Percentiles rank a stretch among this genome's conserved stretches.
Evolutionary conservation across 2,329 filamentous ascomycete species (phyloP).

Genomic region (Botrytis porri): DNA sequence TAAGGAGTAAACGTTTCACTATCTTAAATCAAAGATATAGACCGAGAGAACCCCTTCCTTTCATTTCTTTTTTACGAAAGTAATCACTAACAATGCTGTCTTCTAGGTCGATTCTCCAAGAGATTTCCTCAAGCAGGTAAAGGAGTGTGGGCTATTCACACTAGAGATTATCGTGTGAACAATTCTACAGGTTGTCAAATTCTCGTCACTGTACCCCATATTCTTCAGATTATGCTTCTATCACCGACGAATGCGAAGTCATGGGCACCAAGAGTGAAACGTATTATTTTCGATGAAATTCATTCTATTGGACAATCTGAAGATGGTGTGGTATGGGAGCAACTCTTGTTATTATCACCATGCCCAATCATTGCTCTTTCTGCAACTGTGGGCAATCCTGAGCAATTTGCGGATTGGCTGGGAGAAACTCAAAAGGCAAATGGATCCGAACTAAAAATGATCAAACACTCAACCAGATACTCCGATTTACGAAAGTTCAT

Average conservation of each 20-base stretch:
- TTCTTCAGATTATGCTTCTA: conserved; percentile 75
- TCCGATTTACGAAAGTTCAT: conserved; percentile 76
- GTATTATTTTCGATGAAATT: conserved; percentile 81
- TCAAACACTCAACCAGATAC: conserved; percentile 67
- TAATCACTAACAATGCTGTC: conserved; percentile 19
- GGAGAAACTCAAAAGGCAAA: conserved; percentile 59
- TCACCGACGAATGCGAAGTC: conserved; percentile 60
- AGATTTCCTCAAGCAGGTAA: conserved; percentile 53
- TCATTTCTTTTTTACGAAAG: background rate
- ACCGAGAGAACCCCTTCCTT: background rate
- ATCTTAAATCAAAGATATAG: background rate
- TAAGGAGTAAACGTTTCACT: background rate
- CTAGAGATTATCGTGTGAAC: conserved; percentile 72
- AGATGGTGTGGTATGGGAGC: conserved; percentile 76
- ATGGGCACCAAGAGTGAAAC: conserved; percentile 66
- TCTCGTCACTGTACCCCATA: conserved; percentile 73
- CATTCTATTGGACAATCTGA: conserved; percentile 76
- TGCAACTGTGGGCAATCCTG: conserved; percentile 74
- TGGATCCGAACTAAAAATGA: conserved; percentile 63
- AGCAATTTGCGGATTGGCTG: conserved; percentile 69
- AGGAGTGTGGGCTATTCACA: conserved; percentile 77
- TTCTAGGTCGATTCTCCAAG: conserved; percentile 60
- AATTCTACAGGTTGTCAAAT: conserved; percentile 71
- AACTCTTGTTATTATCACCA: conserved; percentile 68
- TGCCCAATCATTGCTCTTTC: conserved; percentile 78